These are phyloP conservation scores for Hyaloscypha variabilis DNA, from an alignment of 495 filamentous ascomycete genomes.

Conservation along the genomic window DNA sequence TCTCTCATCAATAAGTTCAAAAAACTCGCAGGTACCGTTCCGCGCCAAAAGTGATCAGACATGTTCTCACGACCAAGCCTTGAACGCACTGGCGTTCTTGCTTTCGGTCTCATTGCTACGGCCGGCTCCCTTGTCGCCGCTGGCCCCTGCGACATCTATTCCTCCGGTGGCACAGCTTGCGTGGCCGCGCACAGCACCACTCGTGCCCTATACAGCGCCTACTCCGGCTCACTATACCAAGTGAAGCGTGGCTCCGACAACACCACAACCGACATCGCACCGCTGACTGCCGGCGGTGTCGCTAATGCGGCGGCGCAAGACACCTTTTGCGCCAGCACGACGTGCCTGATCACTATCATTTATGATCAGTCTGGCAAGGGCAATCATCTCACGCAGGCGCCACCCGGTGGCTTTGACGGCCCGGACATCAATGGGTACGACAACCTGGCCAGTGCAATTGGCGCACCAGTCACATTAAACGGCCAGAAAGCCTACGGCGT, in stretches of 20 bases:
- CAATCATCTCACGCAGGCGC: conserved; percentile 61
- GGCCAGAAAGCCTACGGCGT: conserved; percentile 62
- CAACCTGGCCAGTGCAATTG: conserved; percentile 54
- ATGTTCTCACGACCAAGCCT: conserved; percentile 44
- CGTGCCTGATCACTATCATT: conserved; percentile 60
- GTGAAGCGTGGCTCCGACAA: conserved; percentile 53
- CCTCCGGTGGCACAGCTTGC: conserved; percentile 53
- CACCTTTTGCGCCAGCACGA: conserved; percentile 56
- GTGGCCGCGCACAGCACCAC: conserved; percentile 63
- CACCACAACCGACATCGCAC: conserved; percentile 46
- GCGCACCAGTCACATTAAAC: conserved; percentile 59
- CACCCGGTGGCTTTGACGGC: conserved; percentile 52
- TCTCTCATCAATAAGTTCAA: conserved; percentile 14
- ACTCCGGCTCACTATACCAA: conserved; percentile 55
- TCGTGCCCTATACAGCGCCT: conserved; percentile 57
- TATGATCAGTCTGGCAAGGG: conserved; percentile 62
- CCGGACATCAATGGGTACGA: conserved; percentile 57
- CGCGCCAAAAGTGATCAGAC: conserved; percentile 28
- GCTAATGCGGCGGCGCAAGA: conserved; percentile 60
- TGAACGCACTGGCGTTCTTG: conserved; percentile 36
- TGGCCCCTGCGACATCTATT: conserved; percentile 59
- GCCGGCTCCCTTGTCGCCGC: conserved; percentile 44
- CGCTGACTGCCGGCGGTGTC: conserved; percentile 51
- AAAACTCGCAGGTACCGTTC: conserved; percentile 11
- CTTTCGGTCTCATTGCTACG: conserved; percentile 43